phyloP scores from a whole-genome alignment of 2,329 filamentous ascomycete genomes.

The Torrubiella hemipterigena region DNA sequence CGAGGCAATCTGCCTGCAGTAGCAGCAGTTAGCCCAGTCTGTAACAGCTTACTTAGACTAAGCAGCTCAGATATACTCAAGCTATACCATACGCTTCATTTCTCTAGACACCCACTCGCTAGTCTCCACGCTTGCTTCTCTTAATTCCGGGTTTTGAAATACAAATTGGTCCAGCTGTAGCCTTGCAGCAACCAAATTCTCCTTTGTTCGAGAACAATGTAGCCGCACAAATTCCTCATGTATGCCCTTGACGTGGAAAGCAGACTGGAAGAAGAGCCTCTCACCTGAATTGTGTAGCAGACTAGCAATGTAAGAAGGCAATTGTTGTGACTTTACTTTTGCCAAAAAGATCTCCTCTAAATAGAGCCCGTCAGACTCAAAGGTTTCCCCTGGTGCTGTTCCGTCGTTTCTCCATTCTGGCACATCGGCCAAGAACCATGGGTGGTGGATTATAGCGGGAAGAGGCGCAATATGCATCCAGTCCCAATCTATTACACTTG shows the following conservation, averaged over 20 bases:
- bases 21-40: too few species aligned
- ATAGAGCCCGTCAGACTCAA: neutral
- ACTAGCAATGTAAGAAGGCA: neutral
- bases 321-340: conserved; percentile 1
- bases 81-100: too few species aligned
- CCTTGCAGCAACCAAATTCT: conserved; percentile 1
- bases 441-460: conserved; percentile 2
- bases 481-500: conserved; percentile 4
- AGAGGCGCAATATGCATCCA: conserved; percentile 2
- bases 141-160: too few species aligned
- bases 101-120: too few species aligned
- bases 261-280: conserved; percentile 4
- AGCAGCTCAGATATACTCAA: too few species aligned
- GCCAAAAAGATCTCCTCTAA: conserved; percentile 2
- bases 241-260: conserved; percentile 2
- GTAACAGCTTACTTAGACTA: too few species aligned
- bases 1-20: too few species aligned
- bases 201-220: conserved; percentile 1
- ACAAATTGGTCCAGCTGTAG: neutral
- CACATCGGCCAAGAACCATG: conserved; percentile 3
- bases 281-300: neutral
- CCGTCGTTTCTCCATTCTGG: conserved; percentile 2
- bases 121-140: too few species aligned
- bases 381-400: neutral
- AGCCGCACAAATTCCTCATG: conserved; percentile 1